Conservation (phyloP, 2,329 filamentous ascomycete genomes). For the Arachnomyces sp. region DNA sequence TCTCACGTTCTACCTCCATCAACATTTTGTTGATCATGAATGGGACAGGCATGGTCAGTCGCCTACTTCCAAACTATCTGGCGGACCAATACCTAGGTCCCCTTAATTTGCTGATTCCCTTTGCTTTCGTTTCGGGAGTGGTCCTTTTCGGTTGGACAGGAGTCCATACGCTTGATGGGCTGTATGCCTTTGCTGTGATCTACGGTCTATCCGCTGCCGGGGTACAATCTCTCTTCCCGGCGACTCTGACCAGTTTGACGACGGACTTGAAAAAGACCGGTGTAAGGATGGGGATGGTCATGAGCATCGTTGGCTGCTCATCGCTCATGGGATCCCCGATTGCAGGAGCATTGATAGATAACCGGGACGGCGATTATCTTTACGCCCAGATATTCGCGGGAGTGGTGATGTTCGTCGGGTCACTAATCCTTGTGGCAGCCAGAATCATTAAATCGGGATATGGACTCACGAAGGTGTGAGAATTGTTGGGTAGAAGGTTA, state of each 20-base stretch:
- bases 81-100: conserved; percentile 53
- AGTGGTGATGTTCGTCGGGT: conserved; percentile 36
- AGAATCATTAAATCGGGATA: conserved; percentile 20
- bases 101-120: conserved; percentile 54
- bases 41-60: conserved; percentile 52
- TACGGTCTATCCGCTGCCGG: conserved; percentile 59
- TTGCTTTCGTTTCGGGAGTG: conserved; percentile 34
- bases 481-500: too few relatives aligned
- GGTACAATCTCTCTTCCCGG: conserved; percentile 61
- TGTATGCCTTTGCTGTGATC: conserved; percentile 57
- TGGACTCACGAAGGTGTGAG: too few relatives aligned
- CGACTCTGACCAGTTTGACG: conserved; percentile 50
- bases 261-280: conserved; percentile 47
- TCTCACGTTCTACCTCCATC: conserved; percentile 42
- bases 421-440: conserved; percentile 34
- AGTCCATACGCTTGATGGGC: conserved; percentile 41
- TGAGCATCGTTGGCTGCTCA: conserved; percentile 48
- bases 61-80: conserved; percentile 51
- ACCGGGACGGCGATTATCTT: conserved; percentile 39
- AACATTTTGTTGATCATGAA: conserved; percentile 60
- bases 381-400: conserved; percentile 48
- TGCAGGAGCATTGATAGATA: conserved; percentile 45
- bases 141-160: conserved; percentile 52
- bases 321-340: conserved; percentile 50
- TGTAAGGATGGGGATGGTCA: conserved; percentile 51